Percentiles rank a stretch among this genome's conserved stretches.
phyloP scores from a whole-genome alignment of 1,139 yeast species.

The Hyphopichia pseudoburtonii region DNA sequence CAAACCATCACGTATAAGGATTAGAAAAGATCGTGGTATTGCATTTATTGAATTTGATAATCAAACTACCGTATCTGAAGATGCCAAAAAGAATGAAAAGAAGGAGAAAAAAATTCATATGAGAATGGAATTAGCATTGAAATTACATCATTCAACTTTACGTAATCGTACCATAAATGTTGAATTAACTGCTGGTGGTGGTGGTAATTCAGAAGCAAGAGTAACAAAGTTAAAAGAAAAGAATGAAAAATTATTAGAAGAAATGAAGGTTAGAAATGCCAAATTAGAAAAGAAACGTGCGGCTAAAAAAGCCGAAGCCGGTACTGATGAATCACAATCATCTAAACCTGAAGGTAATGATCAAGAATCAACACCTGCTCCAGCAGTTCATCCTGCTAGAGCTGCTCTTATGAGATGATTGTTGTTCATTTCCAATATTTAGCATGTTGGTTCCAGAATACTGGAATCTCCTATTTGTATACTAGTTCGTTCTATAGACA shows the following conservation, averaged over 20 bases:
- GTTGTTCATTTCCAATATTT: no score
- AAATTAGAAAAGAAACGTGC: conserved; percentile 33
- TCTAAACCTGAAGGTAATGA: not conserved
- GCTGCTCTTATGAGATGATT: conserved; percentile 42
- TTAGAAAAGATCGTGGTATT: conserved; percentile 83
- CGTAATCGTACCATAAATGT: conserved; percentile 81
- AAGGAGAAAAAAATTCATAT: conserved; percentile 73
- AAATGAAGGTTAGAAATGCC: conserved; percentile 53
- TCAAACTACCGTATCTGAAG: no score
- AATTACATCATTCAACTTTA: conserved; percentile 74
- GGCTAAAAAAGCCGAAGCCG: conserved; percentile 19
- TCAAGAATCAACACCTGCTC: conserved; percentile 10
- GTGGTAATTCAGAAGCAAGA: conserved; percentile 81
- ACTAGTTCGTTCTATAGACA: no score
- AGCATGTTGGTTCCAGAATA: no score
- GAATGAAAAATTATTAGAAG: conserved; percentile 70
- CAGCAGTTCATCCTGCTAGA: conserved; percentile 61
- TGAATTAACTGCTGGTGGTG: conserved; percentile 97
- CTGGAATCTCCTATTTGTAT: no score
- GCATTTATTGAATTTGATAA: conserved; percentile 87
- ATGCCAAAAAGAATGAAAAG: no score
- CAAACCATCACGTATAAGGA: conserved; percentile 71
- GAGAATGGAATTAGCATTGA: conserved; percentile 82
- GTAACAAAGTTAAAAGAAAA: conserved; percentile 71
- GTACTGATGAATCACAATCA: conserved; percentile 17